Base-by-base conservation (phyloP, 768 basidiomycete genomes). In the Amanita exitialis region DNA sequence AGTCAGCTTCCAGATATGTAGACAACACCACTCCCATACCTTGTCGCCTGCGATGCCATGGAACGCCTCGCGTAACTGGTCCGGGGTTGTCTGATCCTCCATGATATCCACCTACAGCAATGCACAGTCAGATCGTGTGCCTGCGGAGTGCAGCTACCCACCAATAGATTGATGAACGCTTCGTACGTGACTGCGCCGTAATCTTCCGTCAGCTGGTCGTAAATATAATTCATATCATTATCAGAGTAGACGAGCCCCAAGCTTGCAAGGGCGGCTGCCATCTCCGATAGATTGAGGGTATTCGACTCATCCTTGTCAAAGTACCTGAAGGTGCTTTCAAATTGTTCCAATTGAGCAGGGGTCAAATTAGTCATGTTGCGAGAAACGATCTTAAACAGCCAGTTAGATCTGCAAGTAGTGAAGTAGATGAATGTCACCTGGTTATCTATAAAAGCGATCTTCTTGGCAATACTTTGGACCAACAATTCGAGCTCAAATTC, bases 301-400 rank as follows among this genome's bases (percentile, higher is more conserved):
- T 97, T 96, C 35, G 86, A 82, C 59, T 90, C 86, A 57, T 97
- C 93, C 55, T 82, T 82, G 66, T 97, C 95, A 60, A 99, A 99
- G 69, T 97, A 94, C 47, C 94, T 81, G 82, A 99, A 98, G 1
- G 93, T 95, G 62, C 85, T 82, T 66, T 98, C 95, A 57, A 96
- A 95, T 61, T 97, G 93, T 62, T 98, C 95, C 20, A 98, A 74
- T 62, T 93, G 91, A 12, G 91, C 93, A 0, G 96, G 93, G 0
- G 95, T 95, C 55, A 99, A 68, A 62, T 97, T 96, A 21, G 91
- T 88, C 79, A 90, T 84, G 58, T 90, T 91, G 41, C 91, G 78
- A 10, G 96, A 93, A 1, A 97, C 88, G 58, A 96, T 90, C 91
- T 98, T 57, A 3, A 36, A 56, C 46, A 18, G 44, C 6, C 15